Evolutionary conservation across 768 basidiomycete species (phyloP), one percentile per base, ranked within the genome.

Genomic region (Mycena pura): DNA sequence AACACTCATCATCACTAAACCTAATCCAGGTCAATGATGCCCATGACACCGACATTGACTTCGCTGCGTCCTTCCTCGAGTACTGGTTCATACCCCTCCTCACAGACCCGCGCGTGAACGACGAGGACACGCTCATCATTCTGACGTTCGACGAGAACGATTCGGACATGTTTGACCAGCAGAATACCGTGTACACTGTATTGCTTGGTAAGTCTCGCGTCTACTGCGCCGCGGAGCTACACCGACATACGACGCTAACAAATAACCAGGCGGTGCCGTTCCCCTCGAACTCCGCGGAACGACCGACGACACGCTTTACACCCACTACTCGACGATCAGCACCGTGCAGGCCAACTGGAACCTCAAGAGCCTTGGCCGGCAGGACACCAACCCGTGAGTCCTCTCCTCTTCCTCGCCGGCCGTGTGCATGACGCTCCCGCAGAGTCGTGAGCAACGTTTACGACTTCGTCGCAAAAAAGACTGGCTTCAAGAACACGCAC

Each of bases 91-190:
- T 76, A 11, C 84, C 86, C 2, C 67, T 87, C 13, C 80, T 89
- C 38, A 55, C 73, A 2, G 74, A 88, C 70, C 46, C 73, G 6
- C 72, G 74, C 52, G 88, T 90, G 74, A 88, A 89, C 70, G 78
- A 74, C 56, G 71, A 78, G 49, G 73, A 69, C 22, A 88, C 88
- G 0, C 74, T 90, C 52, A 83, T 89, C 65, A 65, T 87, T 13
- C 65, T 89, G 50, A 88, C 86, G 0, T 89, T 89, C 52, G 88
- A 90, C 55, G 88, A 89, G 73, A 85, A 74, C 32, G 77, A 73
- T 28, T 70, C 68, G 0, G 73, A 75, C 49, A 66, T 67, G 29
- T n/a, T n/a, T n/a, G n/a, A n/a, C n/a, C 70, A 74, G 51, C 82
- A 82, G 68, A 89, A 89, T 69, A 73, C 70, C 3, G 73, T 88